Evolutionary conservation across 257 asterid species (phyloP).

Genomic region (Salvia miltiorrhiza): DNA sequence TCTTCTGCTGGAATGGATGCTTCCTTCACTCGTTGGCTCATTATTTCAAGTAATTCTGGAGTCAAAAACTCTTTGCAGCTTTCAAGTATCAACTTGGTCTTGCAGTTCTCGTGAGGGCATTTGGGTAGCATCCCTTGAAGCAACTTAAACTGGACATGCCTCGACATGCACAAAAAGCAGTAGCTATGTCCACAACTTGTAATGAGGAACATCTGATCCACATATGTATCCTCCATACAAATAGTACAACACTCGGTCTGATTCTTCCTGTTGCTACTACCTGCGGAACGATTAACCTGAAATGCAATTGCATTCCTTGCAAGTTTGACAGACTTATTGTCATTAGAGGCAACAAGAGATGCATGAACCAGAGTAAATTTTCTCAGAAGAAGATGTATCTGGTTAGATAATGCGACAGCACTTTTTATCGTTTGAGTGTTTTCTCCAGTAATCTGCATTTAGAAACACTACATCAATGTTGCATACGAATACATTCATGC

Average conservation of each 20-base stretch:
- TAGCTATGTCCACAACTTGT: constrained; percentile 46
- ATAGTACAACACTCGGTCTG: constrained; percentile 39
- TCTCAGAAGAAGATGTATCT: constrained; percentile 36
- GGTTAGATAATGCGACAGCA: constrained; percentile 29
- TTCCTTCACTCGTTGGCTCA: constrained; percentile 53
- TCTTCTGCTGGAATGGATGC: constrained; percentile 43
- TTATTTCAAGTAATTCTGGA: constrained; percentile 39
- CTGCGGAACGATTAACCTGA: constrained; percentile 26
- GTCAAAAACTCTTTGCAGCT: constrained; percentile 41
- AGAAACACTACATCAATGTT: not conserved
- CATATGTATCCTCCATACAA: constrained; percentile 44
- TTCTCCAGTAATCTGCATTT: constrained; percentile 46
- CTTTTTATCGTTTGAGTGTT: constrained; percentile 7
- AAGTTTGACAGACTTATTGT: constrained; percentile 36
- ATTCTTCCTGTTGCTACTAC: constrained; percentile 21
- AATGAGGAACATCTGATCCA: constrained; percentile 39
- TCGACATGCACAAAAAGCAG: constrained; percentile 51
- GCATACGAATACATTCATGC: not conserved
- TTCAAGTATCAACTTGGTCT: constrained; percentile 36
- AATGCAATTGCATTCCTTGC: constrained; percentile 37
- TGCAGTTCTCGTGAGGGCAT: constrained; percentile 53
- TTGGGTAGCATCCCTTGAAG: constrained; percentile 46
- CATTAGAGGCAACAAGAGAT: constrained; percentile 27
- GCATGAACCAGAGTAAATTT: constrained; percentile 20
- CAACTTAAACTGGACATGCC: constrained; percentile 50